Conservation (phyloP, 2,329 filamentous ascomycete genomes). For the Paracoccidioides lutzii region DNA sequence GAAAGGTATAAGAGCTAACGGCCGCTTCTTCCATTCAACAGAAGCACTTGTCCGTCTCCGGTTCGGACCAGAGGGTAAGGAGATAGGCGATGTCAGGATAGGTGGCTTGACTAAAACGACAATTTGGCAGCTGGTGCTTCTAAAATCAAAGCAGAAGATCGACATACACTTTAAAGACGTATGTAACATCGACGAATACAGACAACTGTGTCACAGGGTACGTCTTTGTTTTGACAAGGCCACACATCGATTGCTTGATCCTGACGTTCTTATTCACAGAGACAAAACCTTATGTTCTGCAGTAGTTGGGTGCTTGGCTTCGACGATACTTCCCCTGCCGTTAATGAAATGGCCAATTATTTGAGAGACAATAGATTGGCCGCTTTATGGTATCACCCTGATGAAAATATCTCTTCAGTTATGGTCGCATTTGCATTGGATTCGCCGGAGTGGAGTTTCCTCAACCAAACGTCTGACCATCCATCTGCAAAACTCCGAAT, state of each 20-base stretch:
- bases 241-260: background rate
- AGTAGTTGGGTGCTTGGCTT: slow-evolving; percentile 26
- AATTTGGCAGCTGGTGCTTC: slow-evolving; percentile 11
- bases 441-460: slow-evolving; percentile 17
- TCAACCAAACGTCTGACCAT: slow-evolving; percentile 8
- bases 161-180: slow-evolving; percentile 24
- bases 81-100: slow-evolving; percentile 21
- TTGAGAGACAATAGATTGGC: slow-evolving; percentile 17
- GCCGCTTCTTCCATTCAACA: slow-evolving; percentile 10
- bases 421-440: slow-evolving; percentile 20
- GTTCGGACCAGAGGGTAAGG: slow-evolving; percentile 19
- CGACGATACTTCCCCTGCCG: slow-evolving; percentile 17
- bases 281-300: slow-evolving; percentile 9
- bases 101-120: slow-evolving; percentile 15
- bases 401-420: slow-evolving; percentile 5
- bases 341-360: slow-evolving; percentile 18
- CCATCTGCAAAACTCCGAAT: slow-evolving; percentile 5
- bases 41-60: slow-evolving; percentile 20
- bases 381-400: slow-evolving; percentile 19
- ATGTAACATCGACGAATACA: slow-evolving; percentile 19
- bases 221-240: slow-evolving; percentile 1
- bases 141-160: slow-evolving; percentile 11
- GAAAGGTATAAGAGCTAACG: background rate
- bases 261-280: slow-evolving; percentile 4
- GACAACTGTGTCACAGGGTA: slow-evolving; percentile 18